phyloP scores from a whole-genome alignment of 352 stramenopile species.

The Phytophthora idaei region DNA sequence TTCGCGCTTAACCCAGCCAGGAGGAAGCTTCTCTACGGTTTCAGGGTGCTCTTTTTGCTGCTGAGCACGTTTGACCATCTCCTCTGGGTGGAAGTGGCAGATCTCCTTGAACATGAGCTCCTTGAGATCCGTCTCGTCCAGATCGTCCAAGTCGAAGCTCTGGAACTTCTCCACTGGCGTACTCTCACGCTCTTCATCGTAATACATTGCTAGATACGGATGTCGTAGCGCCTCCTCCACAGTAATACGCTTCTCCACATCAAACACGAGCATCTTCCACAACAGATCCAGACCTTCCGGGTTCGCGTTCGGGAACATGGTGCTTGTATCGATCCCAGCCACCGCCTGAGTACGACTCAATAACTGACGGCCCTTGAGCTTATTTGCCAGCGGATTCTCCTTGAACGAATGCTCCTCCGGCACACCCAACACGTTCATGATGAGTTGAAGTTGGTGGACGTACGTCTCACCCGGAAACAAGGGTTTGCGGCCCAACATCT shows the following conservation, averaged over 20 bases:
- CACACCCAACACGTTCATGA: conserved; percentile 90
- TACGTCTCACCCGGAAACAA: conserved; percentile 88
- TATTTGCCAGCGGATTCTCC: conserved; percentile 88
- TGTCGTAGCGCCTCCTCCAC: conserved; percentile 96
- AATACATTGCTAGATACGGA: conserved; percentile 94
- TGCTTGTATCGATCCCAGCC: conserved; percentile 79
- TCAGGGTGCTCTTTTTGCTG: conserved; percentile 78
- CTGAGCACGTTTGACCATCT: conserved; percentile 89
- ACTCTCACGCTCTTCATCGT: conserved; percentile 77
- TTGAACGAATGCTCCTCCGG: conserved; percentile 90
- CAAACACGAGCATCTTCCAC: conserved; percentile 91
- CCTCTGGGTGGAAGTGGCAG: conserved; percentile 86
- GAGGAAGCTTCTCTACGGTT: conserved; percentile 70
- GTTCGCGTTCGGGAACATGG: conserved; percentile 88
- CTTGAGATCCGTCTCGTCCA: conserved; percentile 86
- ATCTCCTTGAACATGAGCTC: conserved; percentile 93
- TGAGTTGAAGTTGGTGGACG: conserved; percentile 88
- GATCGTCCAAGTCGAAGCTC: conserved; percentile 86
- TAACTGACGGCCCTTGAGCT: conserved; percentile 85
- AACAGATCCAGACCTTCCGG: conserved; percentile 82
- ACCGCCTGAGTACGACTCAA: conserved; percentile 83
- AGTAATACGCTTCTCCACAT: conserved; percentile 95
- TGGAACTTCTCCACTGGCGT: conserved; percentile 77
- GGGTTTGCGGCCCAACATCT: conserved; percentile 88
- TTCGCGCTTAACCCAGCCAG: conserved; percentile 87